Evolutionary conservation across 2,329 filamentous ascomycete species (phyloP).

Genomic region (Clarireedia paspali): DNA sequence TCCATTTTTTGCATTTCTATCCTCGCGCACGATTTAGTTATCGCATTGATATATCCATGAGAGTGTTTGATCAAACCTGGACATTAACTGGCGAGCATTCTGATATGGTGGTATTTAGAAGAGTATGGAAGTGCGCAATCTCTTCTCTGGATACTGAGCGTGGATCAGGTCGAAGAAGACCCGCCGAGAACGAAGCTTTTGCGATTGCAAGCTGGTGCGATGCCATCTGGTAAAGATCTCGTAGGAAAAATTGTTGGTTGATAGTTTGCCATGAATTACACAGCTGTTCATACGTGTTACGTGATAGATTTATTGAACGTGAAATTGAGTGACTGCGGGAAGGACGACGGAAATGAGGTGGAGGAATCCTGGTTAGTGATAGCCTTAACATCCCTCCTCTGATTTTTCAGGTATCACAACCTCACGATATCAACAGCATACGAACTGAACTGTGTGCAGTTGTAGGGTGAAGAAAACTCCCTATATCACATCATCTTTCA

Average conservation of each 20-base stretch:
- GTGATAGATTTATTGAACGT: too few relatives aligned
- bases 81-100: slow-evolving; percentile 75
- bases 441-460: too few relatives aligned
- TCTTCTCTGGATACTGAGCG: slow-evolving; percentile 58
- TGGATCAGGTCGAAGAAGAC: slow-evolving; percentile 69
- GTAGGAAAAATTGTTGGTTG: background rate
- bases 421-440: too few relatives aligned
- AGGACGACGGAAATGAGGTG: background rate
- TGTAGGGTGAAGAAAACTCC: too few relatives aligned
- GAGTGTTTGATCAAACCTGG: slow-evolving; percentile 60
- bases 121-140: slow-evolving; percentile 60
- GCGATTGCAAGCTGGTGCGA: slow-evolving; percentile 68
- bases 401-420: too few relatives aligned
- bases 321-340: too few relatives aligned
- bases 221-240: slow-evolving; percentile 41
- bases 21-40: slow-evolving; percentile 32
- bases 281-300: background rate
- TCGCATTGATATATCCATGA: slow-evolving; percentile 26
- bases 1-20: slow-evolving; percentile 86
- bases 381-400: too few relatives aligned
- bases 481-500: background rate
- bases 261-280: background rate
- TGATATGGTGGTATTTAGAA: slow-evolving; percentile 56
- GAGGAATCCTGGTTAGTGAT: too few relatives aligned
- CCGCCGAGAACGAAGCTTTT: slow-evolving; percentile 69